Evolutionary conservation across 371 early-diverging fungal genomes (phyloP).

Genomic region (Gilbertella persicaria): DNA sequence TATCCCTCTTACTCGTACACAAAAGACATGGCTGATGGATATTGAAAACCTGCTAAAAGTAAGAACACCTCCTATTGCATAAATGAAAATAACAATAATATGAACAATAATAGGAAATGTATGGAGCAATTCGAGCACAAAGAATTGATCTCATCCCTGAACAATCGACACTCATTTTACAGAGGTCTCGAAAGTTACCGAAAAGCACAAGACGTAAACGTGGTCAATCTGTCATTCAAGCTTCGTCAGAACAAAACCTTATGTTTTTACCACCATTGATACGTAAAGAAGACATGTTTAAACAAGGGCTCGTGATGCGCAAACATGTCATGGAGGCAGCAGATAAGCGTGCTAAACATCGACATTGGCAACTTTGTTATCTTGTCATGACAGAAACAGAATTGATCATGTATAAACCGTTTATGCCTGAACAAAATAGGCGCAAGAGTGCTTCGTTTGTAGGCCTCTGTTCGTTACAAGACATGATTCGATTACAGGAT

Average conservation of each 20-base stretch:
- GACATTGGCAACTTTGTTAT: constrained; percentile 36
- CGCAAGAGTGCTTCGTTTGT: constrained; percentile 17
- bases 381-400: constrained; percentile 24
- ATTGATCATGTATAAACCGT: constrained; percentile 25
- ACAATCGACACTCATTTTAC: too few species aligned
- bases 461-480: constrained; percentile 11
- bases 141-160: constrained; percentile 11
- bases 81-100: too few species aligned
- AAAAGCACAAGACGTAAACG: constrained; percentile 13
- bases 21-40: constrained; percentile 28
- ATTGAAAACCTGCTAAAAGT: constrained; percentile 33
- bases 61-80: not conserved
- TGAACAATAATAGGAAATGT: constrained; percentile 33
- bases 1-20: constrained; percentile 11
- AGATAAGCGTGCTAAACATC: constrained; percentile 25
- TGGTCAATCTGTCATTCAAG: constrained; percentile 14
- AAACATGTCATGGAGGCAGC: constrained; percentile 34
- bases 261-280: not conserved
- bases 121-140: constrained; percentile 22
- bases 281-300: constrained; percentile 1
- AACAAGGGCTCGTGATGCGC: constrained; percentile 34
- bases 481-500: constrained; percentile 2
- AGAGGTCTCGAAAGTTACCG: constrained; percentile 14
- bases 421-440: constrained; percentile 5
- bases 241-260: not conserved